Percentiles rank a stretch among this genome's conserved stretches.
These are phyloP conservation scores for Kockovaella imperatae DNA, from an alignment of 768 basidiomycete species.

Conservation along the genomic window DNA sequence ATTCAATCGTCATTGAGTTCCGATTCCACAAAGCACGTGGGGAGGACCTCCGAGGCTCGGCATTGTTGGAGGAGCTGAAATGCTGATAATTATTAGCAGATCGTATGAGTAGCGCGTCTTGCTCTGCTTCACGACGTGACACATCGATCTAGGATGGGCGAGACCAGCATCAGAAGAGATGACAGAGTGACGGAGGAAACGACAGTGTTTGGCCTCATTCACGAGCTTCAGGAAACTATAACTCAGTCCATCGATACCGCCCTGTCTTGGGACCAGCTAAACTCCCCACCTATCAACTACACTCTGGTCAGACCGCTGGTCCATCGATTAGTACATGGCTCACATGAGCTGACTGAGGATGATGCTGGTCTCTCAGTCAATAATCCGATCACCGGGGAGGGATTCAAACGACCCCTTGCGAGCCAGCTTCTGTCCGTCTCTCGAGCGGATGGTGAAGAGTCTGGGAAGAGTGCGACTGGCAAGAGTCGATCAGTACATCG, in stretches of 20 bases:
- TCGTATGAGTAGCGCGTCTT: background rate
- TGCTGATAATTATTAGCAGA: constrained; percentile 4
- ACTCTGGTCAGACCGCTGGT: constrained; percentile 39
- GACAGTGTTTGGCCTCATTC: constrained; percentile 34
- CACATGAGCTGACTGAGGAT: no score
- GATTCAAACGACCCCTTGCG: background rate
- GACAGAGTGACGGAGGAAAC: no score
- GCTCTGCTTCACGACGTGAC: no score
- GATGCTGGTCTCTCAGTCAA: no score
- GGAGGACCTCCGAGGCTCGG: no score
- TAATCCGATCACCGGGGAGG: no score
- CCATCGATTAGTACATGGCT: constrained; percentile 18
- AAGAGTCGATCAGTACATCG: no score
- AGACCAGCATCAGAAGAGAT: no score
- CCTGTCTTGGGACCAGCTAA: constrained; percentile 42
- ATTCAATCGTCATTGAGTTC: no score
- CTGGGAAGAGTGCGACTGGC: background rate
- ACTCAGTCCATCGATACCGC: constrained; percentile 32
- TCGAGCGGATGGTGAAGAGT: constrained; percentile 9
- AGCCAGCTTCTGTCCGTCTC: background rate
- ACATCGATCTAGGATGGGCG: no score
- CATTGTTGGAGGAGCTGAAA: constrained; percentile 25
- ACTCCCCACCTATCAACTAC: constrained; percentile 41
- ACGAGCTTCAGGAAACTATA: constrained; percentile 32
- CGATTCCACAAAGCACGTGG: no score